Percentiles rank a stretch among this genome's conserved stretches.
Evolutionary conservation across 1,139 yeast species (phyloP).

Genomic region (Yamadazyma pseudoaaseri): DNA sequence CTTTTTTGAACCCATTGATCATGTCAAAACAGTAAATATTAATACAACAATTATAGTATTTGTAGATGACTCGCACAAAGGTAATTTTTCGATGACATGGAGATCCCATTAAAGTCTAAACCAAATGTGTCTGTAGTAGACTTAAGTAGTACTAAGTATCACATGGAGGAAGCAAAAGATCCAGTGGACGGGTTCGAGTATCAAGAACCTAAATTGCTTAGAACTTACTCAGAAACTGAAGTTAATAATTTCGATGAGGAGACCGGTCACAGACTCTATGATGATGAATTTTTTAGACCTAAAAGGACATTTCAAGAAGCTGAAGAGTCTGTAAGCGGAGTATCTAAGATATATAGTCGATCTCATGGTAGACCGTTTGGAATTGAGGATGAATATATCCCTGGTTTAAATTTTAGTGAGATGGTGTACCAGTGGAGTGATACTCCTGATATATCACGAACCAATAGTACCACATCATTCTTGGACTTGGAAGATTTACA

Average conservation of each 20-base stretch:
- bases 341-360: conserved; percentile 25
- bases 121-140: conserved; percentile 43
- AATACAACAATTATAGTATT: no score
- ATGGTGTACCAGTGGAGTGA: conserved; percentile 37
- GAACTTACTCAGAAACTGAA: conserved; percentile 59
- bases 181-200: conserved; percentile 4
- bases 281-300: conserved; percentile 49
- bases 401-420: conserved; percentile 57
- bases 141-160: conserved; percentile 25
- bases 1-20: conserved; percentile 54
- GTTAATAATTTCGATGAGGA: conserved; percentile 50
- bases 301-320: conserved; percentile 12
- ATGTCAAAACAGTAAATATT: conserved; percentile 28
- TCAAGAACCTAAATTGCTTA: conserved; percentile 23
- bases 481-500: conserved; percentile 45
- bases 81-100: conserved; percentile 23
- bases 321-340: conserved; percentile 8
- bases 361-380: conserved; percentile 33
- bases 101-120: conserved; percentile 43
- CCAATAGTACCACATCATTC: conserved; percentile 31
- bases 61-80: no score
- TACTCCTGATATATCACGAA: conserved; percentile 17
- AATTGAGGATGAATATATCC: conserved; percentile 71
- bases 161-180: conserved; percentile 8
- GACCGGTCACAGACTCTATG: conserved; percentile 49